Evolutionary conservation across 2,329 filamentous ascomycete species (phyloP), one percentile per base, ranked within the genome.

Genomic region (Sphaerostilbella broomeana): DNA sequence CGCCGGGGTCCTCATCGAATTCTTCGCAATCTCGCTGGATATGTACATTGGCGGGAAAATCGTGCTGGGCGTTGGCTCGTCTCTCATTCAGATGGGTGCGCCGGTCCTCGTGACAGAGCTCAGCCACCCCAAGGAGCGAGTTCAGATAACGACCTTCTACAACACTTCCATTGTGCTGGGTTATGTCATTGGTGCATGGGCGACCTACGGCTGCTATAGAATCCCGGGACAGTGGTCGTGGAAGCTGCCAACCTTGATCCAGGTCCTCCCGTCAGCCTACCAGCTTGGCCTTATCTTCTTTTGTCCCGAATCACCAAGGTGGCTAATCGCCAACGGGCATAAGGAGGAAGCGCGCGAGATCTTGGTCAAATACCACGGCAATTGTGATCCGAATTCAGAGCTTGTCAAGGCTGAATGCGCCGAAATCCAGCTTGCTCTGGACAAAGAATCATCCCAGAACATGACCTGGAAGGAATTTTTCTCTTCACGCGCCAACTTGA

Each of bases 231-330:
- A 51, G 19, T 75, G 71, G 73, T 64, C 64, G 1, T 72, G 69
- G 73, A 61, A 70, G 31, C 60, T 75, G 13, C 75, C 74, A 0
- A 70, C 69, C 2, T 58, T 77, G 4, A 52, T 74, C 2, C 75
- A 79, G 51, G 65, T 67, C 29, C 43, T 68, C 4, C 69, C 65
- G 61, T 53, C 64, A 2, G 50, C 46, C 1, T 60, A 59, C 19
- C 61, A 72, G 45, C 60, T 75, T 13, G 39, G 56, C 8, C 64
- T 69, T 38, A 56, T 71, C 35, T 64, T 61, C 47, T 69, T 75
- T 35, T 64, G 77, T 5, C 77, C 77, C 0, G 79, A 82, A 46
- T 76, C 69, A 1, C 78, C 78, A 1, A 67, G 78, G 25, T 81
- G 70, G 68, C 55, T 79, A 19, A 63, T 79, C 29, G 65, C 68